These are phyloP conservation scores for Diatrype stigma DNA, from an alignment of 2,329 filamentous ascomycete species.

Conservation along the genomic window DNA sequence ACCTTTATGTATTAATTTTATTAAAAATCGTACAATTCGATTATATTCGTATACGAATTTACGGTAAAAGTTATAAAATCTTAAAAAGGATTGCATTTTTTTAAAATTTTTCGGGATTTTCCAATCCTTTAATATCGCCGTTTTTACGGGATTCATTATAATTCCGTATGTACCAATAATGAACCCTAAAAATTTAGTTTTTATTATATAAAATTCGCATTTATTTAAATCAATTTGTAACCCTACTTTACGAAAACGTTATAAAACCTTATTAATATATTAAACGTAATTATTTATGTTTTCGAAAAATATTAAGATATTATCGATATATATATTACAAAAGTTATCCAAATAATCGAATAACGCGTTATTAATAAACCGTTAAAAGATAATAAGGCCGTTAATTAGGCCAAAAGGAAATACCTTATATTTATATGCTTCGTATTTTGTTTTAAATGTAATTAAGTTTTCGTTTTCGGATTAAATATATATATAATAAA, in stretches of 20 bases:
- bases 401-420: neutral
- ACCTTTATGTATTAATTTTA: constrained; percentile 2
- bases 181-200: neutral
- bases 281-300: neutral
- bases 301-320: constrained; percentile 4
- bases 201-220: constrained; percentile 2
- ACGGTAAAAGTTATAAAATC: constrained; percentile 4
- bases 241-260: neutral
- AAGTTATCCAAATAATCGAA: constrained; percentile 1
- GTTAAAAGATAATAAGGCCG: neutral
- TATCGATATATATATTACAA: constrained; percentile 4
- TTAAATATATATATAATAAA: constrained; percentile 5
- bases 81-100: constrained; percentile 1
- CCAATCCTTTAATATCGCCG: neutral
- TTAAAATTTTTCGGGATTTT: neutral
- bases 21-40: neutral
- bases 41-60: constrained; percentile 2
- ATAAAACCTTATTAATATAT: constrained; percentile 1
- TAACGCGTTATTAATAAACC: neutral
- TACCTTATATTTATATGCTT: constrained; percentile 5
- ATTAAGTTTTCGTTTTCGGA: constrained; percentile 2
- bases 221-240: neutral
- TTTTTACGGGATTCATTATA: neutral
- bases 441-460: neutral
- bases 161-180: neutral